Evolutionary conservation across 2,329 filamentous ascomycete species (phyloP), one percentile per base, ranked within the genome.

Genomic region (Paecilomyces variotii): DNA sequence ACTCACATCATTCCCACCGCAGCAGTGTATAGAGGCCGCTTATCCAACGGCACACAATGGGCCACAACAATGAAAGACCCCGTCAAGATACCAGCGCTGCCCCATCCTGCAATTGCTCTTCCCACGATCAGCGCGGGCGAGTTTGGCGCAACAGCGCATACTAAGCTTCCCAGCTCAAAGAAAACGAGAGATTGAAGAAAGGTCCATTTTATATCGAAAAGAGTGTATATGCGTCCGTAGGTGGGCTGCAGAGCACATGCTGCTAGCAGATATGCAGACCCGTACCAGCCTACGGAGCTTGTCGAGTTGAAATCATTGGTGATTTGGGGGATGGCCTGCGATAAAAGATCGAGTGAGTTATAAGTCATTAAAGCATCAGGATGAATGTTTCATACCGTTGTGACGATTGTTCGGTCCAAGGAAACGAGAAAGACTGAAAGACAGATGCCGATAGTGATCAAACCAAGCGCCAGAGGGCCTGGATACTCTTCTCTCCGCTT

Each of bases 251-350:
- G 50, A 28, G 62, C 62, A 25, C 61, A 67, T 5, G 62, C 63
- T 2, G 60, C 60, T 9, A 62, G 53, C n/a, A 62, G 59, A 53
- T 66, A 68, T 27, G 65, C 58, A 26, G 62, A 61, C 6, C 64
- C 65, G 53, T 68, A 68, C 66, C 66, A 68, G 25, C 64, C 66
- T 14, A 68, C 64, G n/a, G 65, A 61, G n/a, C 60, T 61, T 4
- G 64, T 62, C 2, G 65, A 63, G 12, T 63, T 52, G 55, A 68
- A 68, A n/a, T 66, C 59, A 57, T 63, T 76, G 0, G 79, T 81
- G 57, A 82, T 81, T 55, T 71, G 69, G 2, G 79, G 79, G 56
- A 81, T 74, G 11, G 79, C 71, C 70, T 73, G 12, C 12, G 3
- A 14, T 25, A 34, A 14, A 26, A 28, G 19, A 19, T 19, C 19